These are phyloP conservation scores for Physaria fendleri DNA, from an alignment of 345 rosid genomes.

Conservation along the genomic window DNA sequence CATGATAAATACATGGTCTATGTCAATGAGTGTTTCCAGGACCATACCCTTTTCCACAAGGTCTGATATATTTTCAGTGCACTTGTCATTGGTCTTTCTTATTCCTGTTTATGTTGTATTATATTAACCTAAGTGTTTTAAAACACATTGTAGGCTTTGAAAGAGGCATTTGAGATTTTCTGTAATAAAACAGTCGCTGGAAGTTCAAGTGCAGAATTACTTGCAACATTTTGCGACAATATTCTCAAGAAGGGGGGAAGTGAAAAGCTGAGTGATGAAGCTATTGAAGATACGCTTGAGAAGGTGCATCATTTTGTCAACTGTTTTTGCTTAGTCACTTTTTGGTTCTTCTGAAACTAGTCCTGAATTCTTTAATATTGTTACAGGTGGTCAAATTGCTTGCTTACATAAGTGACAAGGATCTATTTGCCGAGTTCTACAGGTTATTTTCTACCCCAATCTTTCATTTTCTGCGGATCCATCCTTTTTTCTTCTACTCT, in stretches of 20 bases:
- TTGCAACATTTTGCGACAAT: constrained; percentile 38
- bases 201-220: constrained; percentile 36
- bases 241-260: constrained; percentile 40
- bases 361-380: constrained; percentile 5
- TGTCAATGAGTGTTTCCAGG: constrained; percentile 66
- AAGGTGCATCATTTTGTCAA: constrained; percentile 15
- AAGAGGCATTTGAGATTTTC: constrained; percentile 40
- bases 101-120: constrained; percentile 10
- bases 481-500: background rate
- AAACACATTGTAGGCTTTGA: constrained; percentile 27
- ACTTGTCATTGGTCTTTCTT: background rate
- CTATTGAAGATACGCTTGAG: constrained; percentile 39
- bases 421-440: constrained; percentile 79
- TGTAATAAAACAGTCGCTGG: constrained; percentile 40
- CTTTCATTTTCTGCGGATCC: background rate
- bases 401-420: constrained; percentile 77
- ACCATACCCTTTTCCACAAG: constrained; percentile 82
- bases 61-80: background rate
- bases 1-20: constrained; percentile 81
- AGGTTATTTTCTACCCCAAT: constrained; percentile 33
- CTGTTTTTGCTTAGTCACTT: constrained; percentile 1
- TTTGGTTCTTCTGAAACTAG: background rate
- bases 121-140: background rate
- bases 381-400: constrained; percentile 87
- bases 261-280: constrained; percentile 38